Evolutionary conservation across 1,284 basidiomycete species (phyloP).

Genomic region (Cerrena zonata): DNA sequence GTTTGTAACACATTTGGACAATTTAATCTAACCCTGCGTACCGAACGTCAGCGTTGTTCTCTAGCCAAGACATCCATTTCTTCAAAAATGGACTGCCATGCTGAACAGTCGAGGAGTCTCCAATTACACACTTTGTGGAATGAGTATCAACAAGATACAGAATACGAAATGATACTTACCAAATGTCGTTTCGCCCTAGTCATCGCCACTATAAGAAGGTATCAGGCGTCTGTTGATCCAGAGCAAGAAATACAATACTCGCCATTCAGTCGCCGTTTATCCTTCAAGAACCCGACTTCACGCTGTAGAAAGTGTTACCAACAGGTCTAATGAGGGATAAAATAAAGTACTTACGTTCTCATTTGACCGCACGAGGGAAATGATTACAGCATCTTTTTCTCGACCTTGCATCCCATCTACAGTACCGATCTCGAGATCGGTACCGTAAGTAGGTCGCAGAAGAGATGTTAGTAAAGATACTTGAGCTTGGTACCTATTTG

Average conservation of each 20-base stretch:
- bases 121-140: slow-evolving; percentile 69
- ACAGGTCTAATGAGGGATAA: not conserved
- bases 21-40: slow-evolving; percentile 63
- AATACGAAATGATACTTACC: slow-evolving; percentile 37
- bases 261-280: slow-evolving; percentile 86
- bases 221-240: slow-evolving; percentile 3
- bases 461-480: slow-evolving; percentile 74
- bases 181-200: slow-evolving; percentile 87
- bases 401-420: slow-evolving; percentile 93
- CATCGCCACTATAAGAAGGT: slow-evolving; percentile 70
- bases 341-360: slow-evolving; percentile 46
- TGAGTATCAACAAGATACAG: not conserved
- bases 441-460: slow-evolving; percentile 62
- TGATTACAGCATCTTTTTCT: slow-evolving; percentile 84
- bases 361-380: slow-evolving; percentile 86
- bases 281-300: slow-evolving; percentile 88
- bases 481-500: slow-evolving; percentile 86
- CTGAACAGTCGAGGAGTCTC: slow-evolving; percentile 82
- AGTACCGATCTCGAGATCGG: slow-evolving; percentile 79
- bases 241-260: slow-evolving; percentile 16
- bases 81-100: slow-evolving; percentile 81
- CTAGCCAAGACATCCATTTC: slow-evolving; percentile 87
- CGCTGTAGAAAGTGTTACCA: slow-evolving; percentile 37
- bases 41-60: slow-evolving; percentile 82
- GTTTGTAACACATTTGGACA: too few relatives aligned